Conservation (phyloP, 441 rosid species). For the Pelargonium exstipulatum region DNA sequence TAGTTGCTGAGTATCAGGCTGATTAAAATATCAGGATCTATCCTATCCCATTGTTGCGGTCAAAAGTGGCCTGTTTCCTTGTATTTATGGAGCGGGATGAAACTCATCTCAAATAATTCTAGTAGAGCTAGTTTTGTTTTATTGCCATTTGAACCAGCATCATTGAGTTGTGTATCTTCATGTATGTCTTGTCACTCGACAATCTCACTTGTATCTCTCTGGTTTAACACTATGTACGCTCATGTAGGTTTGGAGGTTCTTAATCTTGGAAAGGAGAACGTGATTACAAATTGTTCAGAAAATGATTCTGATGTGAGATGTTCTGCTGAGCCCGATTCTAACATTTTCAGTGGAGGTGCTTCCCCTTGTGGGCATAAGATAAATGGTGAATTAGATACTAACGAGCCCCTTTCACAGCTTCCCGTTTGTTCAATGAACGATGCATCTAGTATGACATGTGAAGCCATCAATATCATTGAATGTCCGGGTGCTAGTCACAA, state of each 20-base stretch:
- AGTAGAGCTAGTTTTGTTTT: neutral
- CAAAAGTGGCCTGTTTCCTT: too few species aligned
- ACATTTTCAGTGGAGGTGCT: slow-evolving; percentile 23
- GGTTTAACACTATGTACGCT: slow-evolving; percentile 11
- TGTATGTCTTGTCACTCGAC: neutral
- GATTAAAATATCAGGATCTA: too few species aligned
- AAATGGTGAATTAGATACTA: slow-evolving; percentile 25
- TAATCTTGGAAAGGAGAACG: slow-evolving; percentile 25
- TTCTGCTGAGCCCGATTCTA: slow-evolving; percentile 33
- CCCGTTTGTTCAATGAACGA: slow-evolving; percentile 29
- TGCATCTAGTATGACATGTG: slow-evolving; percentile 24
- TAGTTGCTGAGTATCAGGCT: too few species aligned
- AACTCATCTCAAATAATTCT: too few species aligned
- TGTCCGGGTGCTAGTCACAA: slow-evolving; percentile 9
- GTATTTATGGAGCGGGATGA: too few species aligned
- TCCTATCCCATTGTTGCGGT: too few species aligned
- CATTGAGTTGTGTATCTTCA: neutral
- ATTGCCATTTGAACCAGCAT: neutral
- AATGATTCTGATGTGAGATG: slow-evolving; percentile 23
- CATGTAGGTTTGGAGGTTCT: slow-evolving; percentile 31
- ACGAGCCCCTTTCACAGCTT: slow-evolving; percentile 26
- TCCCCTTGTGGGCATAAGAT: slow-evolving; percentile 18
- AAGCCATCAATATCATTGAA: slow-evolving; percentile 17
- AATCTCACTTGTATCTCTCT: slow-evolving; percentile 4
- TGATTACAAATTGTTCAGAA: slow-evolving; percentile 22